Evolutionary conservation across 2,329 filamentous ascomycete species (phyloP).

Genomic region (Trichoderma guizhouense): DNA sequence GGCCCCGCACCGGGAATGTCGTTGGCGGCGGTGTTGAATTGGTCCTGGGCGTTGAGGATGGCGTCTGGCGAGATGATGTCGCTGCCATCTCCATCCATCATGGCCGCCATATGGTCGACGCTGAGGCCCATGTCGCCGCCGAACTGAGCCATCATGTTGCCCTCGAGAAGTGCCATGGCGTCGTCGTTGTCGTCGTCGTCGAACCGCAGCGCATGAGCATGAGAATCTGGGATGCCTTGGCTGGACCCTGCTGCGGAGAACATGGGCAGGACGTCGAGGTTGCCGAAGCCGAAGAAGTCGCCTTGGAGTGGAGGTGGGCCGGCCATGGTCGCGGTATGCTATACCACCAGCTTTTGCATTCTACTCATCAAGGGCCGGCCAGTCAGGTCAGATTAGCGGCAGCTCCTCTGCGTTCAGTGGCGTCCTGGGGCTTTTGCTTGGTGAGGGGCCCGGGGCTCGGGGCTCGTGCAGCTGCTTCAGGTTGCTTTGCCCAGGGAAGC

Average conservation of each 20-base stretch:
- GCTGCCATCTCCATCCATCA: constrained; percentile 17
- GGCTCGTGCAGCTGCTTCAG: not conserved
- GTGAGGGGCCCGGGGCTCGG: not conserved
- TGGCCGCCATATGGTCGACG: constrained; percentile 31
- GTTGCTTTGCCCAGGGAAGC: not conserved
- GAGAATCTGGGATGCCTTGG: constrained; percentile 24
- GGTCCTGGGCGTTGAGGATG: constrained; percentile 33
- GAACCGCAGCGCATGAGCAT: constrained; percentile 4
- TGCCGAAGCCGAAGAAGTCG: constrained; percentile 38
- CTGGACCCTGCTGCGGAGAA: constrained; percentile 28
- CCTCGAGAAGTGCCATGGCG: constrained; percentile 19
- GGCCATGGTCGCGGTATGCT: constrained; percentile 31
- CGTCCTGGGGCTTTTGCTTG: constrained; percentile 3
- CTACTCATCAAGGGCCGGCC: constrained; percentile 25
- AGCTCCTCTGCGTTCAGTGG: constrained; percentile 7
- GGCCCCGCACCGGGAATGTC: constrained; percentile 42
- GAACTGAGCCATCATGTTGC: constrained; percentile 8
- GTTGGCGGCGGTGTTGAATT: constrained; percentile 34
- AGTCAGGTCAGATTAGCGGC: constrained; percentile 19
- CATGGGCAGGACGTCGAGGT: constrained; percentile 28
- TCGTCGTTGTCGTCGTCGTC: not conserved
- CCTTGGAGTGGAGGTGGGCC: constrained; percentile 34
- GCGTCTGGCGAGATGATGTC: constrained; percentile 22
- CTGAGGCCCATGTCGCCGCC: constrained; percentile 40
- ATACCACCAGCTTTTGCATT: constrained; percentile 23